Evolutionary conservation across 1,139 yeast species (phyloP), one percentile per base, ranked within the genome.

Genomic region (Spencermartinsiella ligniputridi): DNA sequence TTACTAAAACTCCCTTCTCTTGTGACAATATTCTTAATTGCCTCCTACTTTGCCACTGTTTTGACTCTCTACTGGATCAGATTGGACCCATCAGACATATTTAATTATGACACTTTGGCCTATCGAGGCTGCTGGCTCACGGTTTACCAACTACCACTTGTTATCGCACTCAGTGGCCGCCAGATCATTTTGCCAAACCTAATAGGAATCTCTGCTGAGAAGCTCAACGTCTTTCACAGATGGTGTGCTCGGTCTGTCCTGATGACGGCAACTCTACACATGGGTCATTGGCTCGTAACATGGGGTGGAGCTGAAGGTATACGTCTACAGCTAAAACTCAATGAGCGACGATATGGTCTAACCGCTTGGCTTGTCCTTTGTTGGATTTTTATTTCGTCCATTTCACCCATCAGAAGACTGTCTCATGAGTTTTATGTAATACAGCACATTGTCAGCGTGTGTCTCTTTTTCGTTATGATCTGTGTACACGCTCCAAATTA

Each of bases 121-220:
- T 45, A 37, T 22, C 18, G 54, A 12, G 53, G 52, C n/a, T 52
- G 49, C 6, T 48, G 51, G 46, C 38, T 51, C 19, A 41, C 54
- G 4, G 44, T 50, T n/a, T 40, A 42, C 6, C 54, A 51, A 22
- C 13, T 50, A 13, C 53, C 54, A 2, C 36, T 50, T 12, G 35
- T 51, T 17, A 43, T 51, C n/a, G 44, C 48, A 22, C 34, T 51
- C 35, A 42, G 54, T 11, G 47, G 40, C 1, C 30, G 51, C 9
- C 39, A 47, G 21, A 32, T 44, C n/a, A 21, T 48, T 8, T 36
- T 50, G 6, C 47, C 52, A 3, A 11, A 30, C 6, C 36, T 50
- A 16, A 46, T 39, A 8, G 53, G 54, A 3, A 29, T 41, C 8
- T 41, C 50, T 1, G 29, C 47, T 12, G 51, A 44, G 30, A 33